These are phyloP conservation scores for Amaranthus palmeri DNA, from an alignment of 148 eudicot genomes.

Conservation along the genomic window DNA sequence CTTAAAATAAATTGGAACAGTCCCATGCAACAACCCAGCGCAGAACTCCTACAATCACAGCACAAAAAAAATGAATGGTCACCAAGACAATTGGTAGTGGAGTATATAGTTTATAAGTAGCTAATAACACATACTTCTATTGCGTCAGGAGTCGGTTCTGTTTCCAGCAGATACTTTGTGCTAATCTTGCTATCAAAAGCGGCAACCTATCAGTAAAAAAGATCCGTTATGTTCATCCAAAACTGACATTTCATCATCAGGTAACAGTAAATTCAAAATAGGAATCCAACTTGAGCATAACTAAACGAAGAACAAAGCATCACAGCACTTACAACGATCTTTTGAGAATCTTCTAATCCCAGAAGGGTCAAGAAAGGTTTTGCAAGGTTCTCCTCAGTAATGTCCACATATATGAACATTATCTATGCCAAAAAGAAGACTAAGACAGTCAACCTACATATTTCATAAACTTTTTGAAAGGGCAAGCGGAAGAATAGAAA, in stretches of 20 bases:
- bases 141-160: constrained; percentile 54
- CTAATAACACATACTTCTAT: constrained; percentile 45
- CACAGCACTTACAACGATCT: constrained; percentile 55
- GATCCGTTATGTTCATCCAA: constrained; percentile 1
- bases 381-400: constrained; percentile 76
- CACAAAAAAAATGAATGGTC: constrained; percentile 9
- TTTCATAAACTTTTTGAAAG: neutral
- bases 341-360: constrained; percentile 78
- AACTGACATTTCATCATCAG: neutral
- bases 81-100: neutral
- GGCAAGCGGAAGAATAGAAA: neutral
- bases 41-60: constrained; percentile 69
- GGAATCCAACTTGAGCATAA: neutral
- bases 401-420: constrained; percentile 62
- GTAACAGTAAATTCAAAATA: neutral
- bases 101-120: neutral
- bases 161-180: constrained; percentile 73
- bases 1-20: constrained; percentile 52
- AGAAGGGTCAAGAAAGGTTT: constrained; percentile 81
- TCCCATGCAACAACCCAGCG: constrained; percentile 52
- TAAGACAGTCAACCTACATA: neutral
- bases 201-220: constrained; percentile 44
- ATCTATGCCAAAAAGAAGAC: constrained; percentile 43
- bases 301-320: neutral
- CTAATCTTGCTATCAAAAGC: constrained; percentile 82